Evolutionary conservation across 164 flowering plant genomes (phyloP).

Genomic region (Buxus sempervirens): DNA sequence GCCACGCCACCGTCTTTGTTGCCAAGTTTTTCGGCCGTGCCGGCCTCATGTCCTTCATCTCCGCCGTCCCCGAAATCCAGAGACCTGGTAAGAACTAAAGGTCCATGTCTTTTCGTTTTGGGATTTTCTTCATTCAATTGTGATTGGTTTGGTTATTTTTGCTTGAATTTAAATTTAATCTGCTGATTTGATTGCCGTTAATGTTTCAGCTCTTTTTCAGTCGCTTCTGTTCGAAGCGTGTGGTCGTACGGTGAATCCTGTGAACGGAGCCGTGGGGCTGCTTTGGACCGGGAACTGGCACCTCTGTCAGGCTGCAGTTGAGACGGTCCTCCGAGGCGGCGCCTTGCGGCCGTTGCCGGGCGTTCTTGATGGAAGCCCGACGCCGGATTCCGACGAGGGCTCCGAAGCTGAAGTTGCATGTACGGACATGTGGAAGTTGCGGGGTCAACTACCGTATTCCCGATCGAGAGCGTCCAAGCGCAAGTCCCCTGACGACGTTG

Average conservation of each 20-base stretch:
- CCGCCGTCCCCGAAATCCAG: conserved; percentile 48
- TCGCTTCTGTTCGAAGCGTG: conserved; percentile 71
- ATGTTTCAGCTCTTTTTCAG: conserved; percentile 31
- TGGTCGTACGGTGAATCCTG: conserved; percentile 85
- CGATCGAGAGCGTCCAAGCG: conserved; percentile 30
- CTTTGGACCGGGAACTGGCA: conserved; percentile 79
- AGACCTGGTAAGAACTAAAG: conserved; percentile 39
- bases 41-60: conserved; percentile 63
- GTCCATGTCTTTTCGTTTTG: too few species aligned
- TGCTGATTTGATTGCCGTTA: not conserved
- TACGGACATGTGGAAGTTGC: conserved; percentile 20
- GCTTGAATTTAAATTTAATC: not conserved
- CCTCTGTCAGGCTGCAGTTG: conserved; percentile 75
- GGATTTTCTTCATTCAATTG: not conserved
- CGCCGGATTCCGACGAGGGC: conserved; percentile 28
- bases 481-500: conserved; percentile 20
- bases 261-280: conserved; percentile 83
- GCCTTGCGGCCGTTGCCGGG: conserved; percentile 45
- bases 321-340: conserved; percentile 68
- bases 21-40: conserved; percentile 78
- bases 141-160: not conserved
- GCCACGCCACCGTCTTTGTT: conserved; percentile 61
- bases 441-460: conserved; percentile 12
- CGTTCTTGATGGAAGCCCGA: conserved; percentile 20
- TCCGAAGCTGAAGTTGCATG: conserved; percentile 27